A percentile compares a stretch with the other conserved stretches of the same genome.
Conservation (phyloP, 1,284 basidiomycete species). For the Puccinia coronata region DNA sequence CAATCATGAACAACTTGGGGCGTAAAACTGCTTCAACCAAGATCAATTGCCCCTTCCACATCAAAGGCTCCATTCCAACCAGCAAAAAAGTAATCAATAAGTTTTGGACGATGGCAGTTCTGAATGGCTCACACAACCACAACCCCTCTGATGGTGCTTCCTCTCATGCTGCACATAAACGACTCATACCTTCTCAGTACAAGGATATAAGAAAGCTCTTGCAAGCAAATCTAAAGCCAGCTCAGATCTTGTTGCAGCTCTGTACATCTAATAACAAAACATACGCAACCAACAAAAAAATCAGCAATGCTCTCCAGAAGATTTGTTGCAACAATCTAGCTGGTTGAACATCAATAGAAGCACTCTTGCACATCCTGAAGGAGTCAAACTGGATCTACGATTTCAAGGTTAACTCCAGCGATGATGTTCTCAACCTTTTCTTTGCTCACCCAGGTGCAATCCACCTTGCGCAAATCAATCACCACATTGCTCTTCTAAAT, state of each 20-base stretch:
- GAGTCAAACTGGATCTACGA: constrained; percentile 9
- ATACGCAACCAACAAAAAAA: too few relatives aligned
- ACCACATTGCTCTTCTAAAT: constrained; percentile 2
- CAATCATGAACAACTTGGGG: not conserved
- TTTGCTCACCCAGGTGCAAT: too few relatives aligned
- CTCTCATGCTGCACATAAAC: not conserved
- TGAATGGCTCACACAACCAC: not conserved
- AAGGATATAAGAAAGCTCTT: too few relatives aligned
- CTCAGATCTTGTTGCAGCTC: too few relatives aligned
- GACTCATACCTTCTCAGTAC: not conserved
- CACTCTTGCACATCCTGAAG: constrained; percentile 8
- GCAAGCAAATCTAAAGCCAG: too few relatives aligned
- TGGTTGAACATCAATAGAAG: not conserved
- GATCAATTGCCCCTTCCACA: too few relatives aligned
- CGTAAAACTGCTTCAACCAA: not conserved
- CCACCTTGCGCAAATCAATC: too few relatives aligned
- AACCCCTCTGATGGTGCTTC: not conserved
- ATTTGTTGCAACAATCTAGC: not conserved
- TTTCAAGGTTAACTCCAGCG: not conserved
- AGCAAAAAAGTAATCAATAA: constrained; percentile 5
- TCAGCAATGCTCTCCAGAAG: not conserved
- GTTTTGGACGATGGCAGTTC: not conserved
- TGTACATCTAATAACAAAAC: too few relatives aligned
- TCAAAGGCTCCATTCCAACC: not conserved
- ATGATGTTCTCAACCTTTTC: not conserved